Evolutionary conservation across 2,329 filamentous ascomycete species (phyloP), one percentile per base, ranked within the genome.

Genomic region (Sporothrix pseudoabietina): DNA sequence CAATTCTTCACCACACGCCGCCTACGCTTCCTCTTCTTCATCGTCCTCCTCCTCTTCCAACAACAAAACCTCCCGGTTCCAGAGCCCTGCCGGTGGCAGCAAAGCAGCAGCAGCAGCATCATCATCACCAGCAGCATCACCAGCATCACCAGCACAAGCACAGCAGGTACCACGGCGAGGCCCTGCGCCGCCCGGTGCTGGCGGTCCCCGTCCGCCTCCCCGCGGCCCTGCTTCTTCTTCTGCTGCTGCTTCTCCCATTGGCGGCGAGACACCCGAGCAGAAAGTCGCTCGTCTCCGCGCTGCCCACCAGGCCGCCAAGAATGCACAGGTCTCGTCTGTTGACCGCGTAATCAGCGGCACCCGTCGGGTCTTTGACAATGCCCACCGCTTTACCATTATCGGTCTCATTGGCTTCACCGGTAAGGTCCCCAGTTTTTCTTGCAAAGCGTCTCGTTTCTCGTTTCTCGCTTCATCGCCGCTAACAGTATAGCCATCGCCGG

Each of bases 261-360:
- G 49, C 55, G 80, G 83, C 75, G 91, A 93, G 82, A 91, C 90
- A 1, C 87, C 91, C 69, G 88, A 89, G 80, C 87, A 93, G 82
- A 89, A 90, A 77, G 91, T 93, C 49, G 87, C 88, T 76, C 86
- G 91, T 74, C 83, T 93, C 78, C 86, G 91, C 71, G 89, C 89
- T 63, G 89, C 90, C 75, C 90, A 91, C 79, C 85, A 89, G 74
- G 89, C 89, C n/a, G 89, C 90, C 63, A 88, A 88, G 81, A 85
- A 87, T 77, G 87, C 89, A 30, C 82, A 86, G 78, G 80, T 87
- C 65, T 89, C 87, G 75, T 81, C 79, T 74, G 80, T 87, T 72
- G 88, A 90, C 79, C 82, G 81, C 71, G 72, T 88, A 55, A 81
- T 89, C 71, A 83, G 84, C 73, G 79, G 77, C 44, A 84, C 85